Evolutionary conservation across 2,329 filamentous ascomycete genomes (phyloP).

Genomic region (Botryosphaeria dothidea): DNA sequence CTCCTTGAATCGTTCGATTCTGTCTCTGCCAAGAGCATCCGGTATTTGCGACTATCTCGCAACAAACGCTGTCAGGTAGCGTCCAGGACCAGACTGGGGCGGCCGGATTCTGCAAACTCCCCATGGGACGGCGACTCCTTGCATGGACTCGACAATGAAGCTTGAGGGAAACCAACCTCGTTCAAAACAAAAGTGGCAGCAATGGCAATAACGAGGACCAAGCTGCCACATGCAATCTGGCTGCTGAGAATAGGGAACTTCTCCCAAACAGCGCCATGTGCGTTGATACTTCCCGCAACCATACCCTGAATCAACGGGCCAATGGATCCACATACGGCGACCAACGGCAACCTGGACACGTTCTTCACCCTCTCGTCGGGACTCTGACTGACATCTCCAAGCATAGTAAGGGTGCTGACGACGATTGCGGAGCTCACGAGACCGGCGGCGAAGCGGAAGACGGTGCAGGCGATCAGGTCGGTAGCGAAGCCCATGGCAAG

Average conservation of each 20-base stretch:
- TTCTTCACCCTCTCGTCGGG: conserved; percentile 41
- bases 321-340: conserved; percentile 47
- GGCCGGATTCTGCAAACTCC: background rate
- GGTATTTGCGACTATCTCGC: background rate
- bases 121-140: background rate
- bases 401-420: conserved; percentile 49
- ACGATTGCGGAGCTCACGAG: conserved; percentile 46
- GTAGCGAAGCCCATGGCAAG: conserved; percentile 50
- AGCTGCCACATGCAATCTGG: conserved; percentile 45
- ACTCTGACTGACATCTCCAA: conserved; percentile 45
- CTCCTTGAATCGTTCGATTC: background rate
- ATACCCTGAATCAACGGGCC: conserved; percentile 47
- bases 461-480: conserved; percentile 41
- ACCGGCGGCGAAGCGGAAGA: conserved; percentile 47
- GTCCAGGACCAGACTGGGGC: background rate
- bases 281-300: conserved; percentile 44
- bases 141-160: background rate
- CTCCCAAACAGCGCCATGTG: conserved; percentile 44
- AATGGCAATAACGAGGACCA: conserved; percentile 44
- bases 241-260: conserved; percentile 46
- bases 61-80: background rate
- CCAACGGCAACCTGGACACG: conserved; percentile 46
- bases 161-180: conserved; percentile 34
- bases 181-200: conserved; percentile 42
- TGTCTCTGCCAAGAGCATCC: background rate